phyloP scores from a whole-genome alignment of 768 basidiomycete species.

The Calocybe cyanea region DNA sequence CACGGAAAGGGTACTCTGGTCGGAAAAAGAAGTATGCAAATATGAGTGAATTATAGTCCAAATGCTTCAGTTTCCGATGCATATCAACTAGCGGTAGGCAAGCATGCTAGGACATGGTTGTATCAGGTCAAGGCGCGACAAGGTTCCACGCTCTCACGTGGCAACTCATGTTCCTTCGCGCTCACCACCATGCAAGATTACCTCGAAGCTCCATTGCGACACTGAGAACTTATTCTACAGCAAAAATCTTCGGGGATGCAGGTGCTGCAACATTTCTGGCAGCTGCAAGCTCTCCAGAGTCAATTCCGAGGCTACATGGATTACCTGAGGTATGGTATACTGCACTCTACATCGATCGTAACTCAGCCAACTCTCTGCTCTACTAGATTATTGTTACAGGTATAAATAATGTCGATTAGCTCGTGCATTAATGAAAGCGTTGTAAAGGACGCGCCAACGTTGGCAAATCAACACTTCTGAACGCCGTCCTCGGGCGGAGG shows the following conservation, averaged over 20 bases:
- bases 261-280: conserved; percentile 35
- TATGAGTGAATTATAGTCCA: too few relatives aligned
- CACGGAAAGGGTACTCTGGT: too few relatives aligned
- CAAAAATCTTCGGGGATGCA: conserved; percentile 25
- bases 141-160: too few relatives aligned
- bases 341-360: not conserved
- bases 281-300: conserved; percentile 30
- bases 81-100: too few relatives aligned
- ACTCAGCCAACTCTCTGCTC: conserved; percentile 1
- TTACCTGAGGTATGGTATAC: conserved; percentile 37
- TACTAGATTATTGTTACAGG: conserved; percentile 44
- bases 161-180: conserved; percentile 11
- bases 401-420: too few relatives aligned
- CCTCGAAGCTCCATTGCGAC: not conserved
- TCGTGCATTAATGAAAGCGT: too few relatives aligned
- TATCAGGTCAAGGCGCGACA: too few relatives aligned
- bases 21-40: too few relatives aligned
- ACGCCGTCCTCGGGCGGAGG: conserved; percentile 58
- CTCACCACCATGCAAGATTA: conserved; percentile 5
- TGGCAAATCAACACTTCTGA: conserved; percentile 74
- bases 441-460: conserved; percentile 73
- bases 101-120: too few relatives aligned
- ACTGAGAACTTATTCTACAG: conserved; percentile 3
- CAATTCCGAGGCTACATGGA: conserved; percentile 37
- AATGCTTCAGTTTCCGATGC: too few relatives aligned